Evolutionary conservation across 2,329 filamentous ascomycete species (phyloP).

Genomic region (Microdochium paspali): DNA sequence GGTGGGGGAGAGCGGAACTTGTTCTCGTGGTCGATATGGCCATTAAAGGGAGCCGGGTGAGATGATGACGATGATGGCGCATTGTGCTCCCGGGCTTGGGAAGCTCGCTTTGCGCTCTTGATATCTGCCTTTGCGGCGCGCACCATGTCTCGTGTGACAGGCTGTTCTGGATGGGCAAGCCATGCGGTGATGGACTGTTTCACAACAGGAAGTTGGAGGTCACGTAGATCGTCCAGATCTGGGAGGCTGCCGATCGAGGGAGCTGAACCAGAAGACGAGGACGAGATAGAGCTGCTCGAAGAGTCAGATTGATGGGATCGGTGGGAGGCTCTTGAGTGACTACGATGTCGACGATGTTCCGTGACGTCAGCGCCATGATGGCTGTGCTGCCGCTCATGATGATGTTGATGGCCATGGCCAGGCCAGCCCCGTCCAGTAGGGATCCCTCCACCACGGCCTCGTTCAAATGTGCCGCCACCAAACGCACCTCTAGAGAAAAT

Average conservation of each 20-base stretch:
- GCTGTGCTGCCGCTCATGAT: constrained; percentile 2
- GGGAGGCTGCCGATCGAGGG: constrained; percentile 43
- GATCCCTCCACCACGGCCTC: no score
- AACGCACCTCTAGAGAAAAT: no score
- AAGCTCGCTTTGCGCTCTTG: constrained; percentile 23
- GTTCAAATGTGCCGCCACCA: no score
- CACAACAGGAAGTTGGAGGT: constrained; percentile 36
- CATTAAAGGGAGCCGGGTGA: no score
- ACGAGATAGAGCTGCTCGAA: constrained; percentile 23
- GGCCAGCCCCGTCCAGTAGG: no score
- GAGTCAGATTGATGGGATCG: constrained; percentile 5
- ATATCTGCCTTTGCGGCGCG: constrained; percentile 31
- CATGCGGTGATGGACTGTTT: constrained; percentile 34
- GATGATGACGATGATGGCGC: no score
- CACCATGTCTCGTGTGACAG: constrained; percentile 35
- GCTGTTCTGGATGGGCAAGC: constrained; percentile 38
- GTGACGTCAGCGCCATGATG: background rate
- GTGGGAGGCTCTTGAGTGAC: background rate
- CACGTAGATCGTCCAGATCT: constrained; percentile 38
- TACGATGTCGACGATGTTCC: background rate
- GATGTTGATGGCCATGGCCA: constrained; percentile 4
- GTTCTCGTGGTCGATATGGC: no score
- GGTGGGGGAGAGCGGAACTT: background rate
- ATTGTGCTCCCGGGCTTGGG: constrained; percentile 1
- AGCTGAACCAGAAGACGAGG: constrained; percentile 22